A percentile compares a stretch with the other conserved stretches of the same genome.
phyloP scores from a whole-genome alignment of 495 filamentous ascomycete genomes.

The Daldinia loculata region DNA sequence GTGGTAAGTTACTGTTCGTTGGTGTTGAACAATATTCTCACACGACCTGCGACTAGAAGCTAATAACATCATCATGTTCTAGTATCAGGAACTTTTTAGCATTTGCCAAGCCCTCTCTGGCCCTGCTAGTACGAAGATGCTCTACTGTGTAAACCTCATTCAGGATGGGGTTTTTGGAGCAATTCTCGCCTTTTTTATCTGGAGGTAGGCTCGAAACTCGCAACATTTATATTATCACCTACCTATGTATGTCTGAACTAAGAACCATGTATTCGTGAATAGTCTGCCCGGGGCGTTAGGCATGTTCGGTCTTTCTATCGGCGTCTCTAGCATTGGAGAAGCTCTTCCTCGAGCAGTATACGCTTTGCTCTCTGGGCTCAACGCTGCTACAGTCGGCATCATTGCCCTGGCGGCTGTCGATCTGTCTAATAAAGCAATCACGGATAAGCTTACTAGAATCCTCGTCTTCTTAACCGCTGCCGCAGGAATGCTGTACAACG shows the following conservation, averaged over 20 bases:
- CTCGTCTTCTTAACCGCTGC: slow-evolving; percentile 74
- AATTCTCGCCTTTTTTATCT: slow-evolving; percentile 71
- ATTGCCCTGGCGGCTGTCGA: slow-evolving; percentile 81
- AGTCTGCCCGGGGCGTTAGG: slow-evolving; percentile 79
- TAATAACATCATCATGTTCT: background rate
- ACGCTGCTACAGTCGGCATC: slow-evolving; percentile 80
- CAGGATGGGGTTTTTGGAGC: slow-evolving; percentile 70
- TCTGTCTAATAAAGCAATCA: slow-evolving; percentile 77
- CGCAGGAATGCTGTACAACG: slow-evolving; percentile 77
- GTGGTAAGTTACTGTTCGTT: slow-evolving; percentile 60
- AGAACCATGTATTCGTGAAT: background rate
- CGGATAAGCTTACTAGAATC: slow-evolving; percentile 72
- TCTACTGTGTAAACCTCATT: slow-evolving; percentile 75
- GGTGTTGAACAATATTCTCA: background rate
- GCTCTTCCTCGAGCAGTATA: slow-evolving; percentile 73
- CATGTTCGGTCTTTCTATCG: slow-evolving; percentile 77
- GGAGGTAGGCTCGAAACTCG: slow-evolving; percentile 60
- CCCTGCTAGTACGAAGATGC: slow-evolving; percentile 81
- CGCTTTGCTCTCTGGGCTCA: slow-evolving; percentile 79
- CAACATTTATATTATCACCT: background rate
- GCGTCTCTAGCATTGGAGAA: slow-evolving; percentile 67
- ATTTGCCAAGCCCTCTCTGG: slow-evolving; percentile 80
- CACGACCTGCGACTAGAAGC: background rate
- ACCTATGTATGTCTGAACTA: background rate
- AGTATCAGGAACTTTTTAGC: slow-evolving; percentile 87